Base-by-base conservation (phyloP, 257 asterid species). In the Osmanthus fragrans region DNA sequence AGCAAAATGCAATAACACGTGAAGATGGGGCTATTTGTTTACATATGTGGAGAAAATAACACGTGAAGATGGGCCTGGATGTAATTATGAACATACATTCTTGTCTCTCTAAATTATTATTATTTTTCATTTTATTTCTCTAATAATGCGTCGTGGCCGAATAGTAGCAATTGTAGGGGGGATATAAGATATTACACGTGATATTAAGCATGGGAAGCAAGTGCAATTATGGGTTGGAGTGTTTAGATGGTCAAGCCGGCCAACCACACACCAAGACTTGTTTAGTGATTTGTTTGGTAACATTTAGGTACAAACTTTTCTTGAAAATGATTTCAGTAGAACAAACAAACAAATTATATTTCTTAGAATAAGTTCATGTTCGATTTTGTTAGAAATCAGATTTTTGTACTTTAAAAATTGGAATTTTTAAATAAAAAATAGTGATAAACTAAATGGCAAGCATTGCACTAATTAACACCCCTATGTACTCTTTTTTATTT, bases 21-120 rank as follows among this genome's bases (percentile, higher is more conserved):
- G 92, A 76, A 81, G 74, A 75, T 81, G 82, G 29, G 78, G n/a
- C n/a, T n/a, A n/a, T n/a, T n/a, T n/a, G n/a, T n/a, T n/a, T n/a
- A n/a, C n/a, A n/a, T n/a, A n/a, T n/a, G n/a, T n/a, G 84, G 84
- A 77, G 87, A 86, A 84, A 60, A 63, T 25, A 60, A 86, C 92
- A 88, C 82, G 88, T 86, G 92, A 76, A 81, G 74, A 75, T 81
- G 82, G 29, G 78, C 80, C 75, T 81, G 72, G 81, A 74, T 81
- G 73, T 82, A 73, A 82, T 76, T 68, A 82, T 77, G 65, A 78
- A 34, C 82, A 73, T 74, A 8, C 10, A 72, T 37, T 37, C 5
- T 36, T 47, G 73, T 76, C 37, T 56, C 66, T 12, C 56, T 79
- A 67, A 51, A 58, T 63, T 23, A 25, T 74, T n/a, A 1, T 16